phyloP scores from a whole-genome alignment of 768 basidiomycete genomes.

The Aureoboletus auriporus region DNA sequence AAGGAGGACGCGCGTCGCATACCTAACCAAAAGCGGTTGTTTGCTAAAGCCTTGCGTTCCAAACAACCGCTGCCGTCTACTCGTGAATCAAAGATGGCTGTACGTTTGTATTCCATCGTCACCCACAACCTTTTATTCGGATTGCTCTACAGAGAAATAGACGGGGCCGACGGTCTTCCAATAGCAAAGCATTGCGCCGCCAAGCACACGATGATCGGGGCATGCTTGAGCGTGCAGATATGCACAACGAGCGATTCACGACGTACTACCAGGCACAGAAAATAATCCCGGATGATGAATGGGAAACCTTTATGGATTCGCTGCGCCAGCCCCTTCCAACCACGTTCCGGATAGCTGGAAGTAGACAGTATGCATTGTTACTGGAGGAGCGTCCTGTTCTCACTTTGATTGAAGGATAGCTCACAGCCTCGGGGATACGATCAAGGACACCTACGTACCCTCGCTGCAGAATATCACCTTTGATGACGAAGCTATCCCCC shows the following conservation, averaged over 20 bases:
- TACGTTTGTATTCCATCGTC: slow-evolving; percentile 4
- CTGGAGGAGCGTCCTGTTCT: background rate
- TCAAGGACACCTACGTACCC: slow-evolving; percentile 77
- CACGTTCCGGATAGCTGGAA: slow-evolving; percentile 90
- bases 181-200: slow-evolving; percentile 3
- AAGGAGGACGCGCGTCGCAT: slow-evolving; percentile 31
- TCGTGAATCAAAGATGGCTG: slow-evolving; percentile 11
- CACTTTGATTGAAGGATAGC: slow-evolving; percentile 46
- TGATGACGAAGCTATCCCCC: slow-evolving; percentile 69
- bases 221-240: slow-evolving; percentile 54
- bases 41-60: slow-evolving; percentile 30
- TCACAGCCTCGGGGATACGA: slow-evolving; percentile 73
- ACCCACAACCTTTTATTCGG: background rate
- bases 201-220: slow-evolving; percentile 40
- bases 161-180: slow-evolving; percentile 6
- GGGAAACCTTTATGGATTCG: slow-evolving; percentile 64
- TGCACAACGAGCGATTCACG: slow-evolving; percentile 67
- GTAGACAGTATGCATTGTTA: slow-evolving; percentile 59
- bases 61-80: slow-evolving; percentile 21
- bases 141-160: slow-evolving; percentile 13
- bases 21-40: slow-evolving; percentile 24
- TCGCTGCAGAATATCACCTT: slow-evolving; percentile 65
- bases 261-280: slow-evolving; percentile 73
- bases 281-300: slow-evolving; percentile 75
- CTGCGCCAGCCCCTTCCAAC: slow-evolving; percentile 79